Evolutionary conservation across 2,329 filamentous ascomycete genomes (phyloP).

Genomic region (Aspergillus fischeri): DNA sequence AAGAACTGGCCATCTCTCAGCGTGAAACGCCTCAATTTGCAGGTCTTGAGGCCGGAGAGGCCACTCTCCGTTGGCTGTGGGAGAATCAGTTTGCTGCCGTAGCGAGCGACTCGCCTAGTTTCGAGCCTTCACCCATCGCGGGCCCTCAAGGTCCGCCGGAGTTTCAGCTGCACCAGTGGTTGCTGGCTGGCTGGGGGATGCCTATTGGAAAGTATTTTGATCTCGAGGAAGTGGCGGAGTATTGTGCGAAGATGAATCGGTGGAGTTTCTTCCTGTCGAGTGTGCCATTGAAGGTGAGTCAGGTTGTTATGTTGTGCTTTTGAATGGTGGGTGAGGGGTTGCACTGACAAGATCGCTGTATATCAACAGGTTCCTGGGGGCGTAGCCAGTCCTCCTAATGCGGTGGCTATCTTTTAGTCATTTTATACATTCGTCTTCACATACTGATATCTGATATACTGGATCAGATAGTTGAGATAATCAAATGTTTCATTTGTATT

Average conservation of each 20-base stretch:
- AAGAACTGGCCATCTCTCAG: slow-evolving; percentile 35
- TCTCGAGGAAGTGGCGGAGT: slow-evolving; percentile 37
- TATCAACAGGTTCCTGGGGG: slow-evolving; percentile 39
- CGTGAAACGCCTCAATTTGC: slow-evolving; percentile 23
- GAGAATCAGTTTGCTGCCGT: slow-evolving; percentile 54
- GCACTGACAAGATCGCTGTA: background rate
- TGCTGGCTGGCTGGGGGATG: slow-evolving; percentile 48
- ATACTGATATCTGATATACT: background rate
- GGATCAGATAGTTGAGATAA: background rate
- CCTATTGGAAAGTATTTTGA: slow-evolving; percentile 46
- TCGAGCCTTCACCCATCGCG: slow-evolving; percentile 40
- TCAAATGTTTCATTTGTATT: background rate
- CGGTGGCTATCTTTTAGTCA: slow-evolving; percentile 41
- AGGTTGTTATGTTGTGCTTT: background rate
- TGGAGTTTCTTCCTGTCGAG: slow-evolving; percentile 50
- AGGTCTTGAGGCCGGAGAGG: slow-evolving; percentile 48
- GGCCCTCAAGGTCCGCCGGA: slow-evolving; percentile 34
- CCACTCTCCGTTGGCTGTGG: slow-evolving; percentile 56
- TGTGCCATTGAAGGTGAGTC: slow-evolving; percentile 42
- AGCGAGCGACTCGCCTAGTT: slow-evolving; percentile 53
- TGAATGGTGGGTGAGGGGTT: background rate
- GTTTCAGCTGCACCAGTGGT: slow-evolving; percentile 27
- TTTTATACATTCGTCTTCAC: background rate
- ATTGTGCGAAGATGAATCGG: slow-evolving; percentile 34
- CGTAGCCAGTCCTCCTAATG: slow-evolving; percentile 45